Percentiles rank a stretch among this genome's conserved stretches.
Conservation (phyloP, 2,329 filamentous ascomycete genomes). For the Pseudopyrenochaeta lycopersici region DNA sequence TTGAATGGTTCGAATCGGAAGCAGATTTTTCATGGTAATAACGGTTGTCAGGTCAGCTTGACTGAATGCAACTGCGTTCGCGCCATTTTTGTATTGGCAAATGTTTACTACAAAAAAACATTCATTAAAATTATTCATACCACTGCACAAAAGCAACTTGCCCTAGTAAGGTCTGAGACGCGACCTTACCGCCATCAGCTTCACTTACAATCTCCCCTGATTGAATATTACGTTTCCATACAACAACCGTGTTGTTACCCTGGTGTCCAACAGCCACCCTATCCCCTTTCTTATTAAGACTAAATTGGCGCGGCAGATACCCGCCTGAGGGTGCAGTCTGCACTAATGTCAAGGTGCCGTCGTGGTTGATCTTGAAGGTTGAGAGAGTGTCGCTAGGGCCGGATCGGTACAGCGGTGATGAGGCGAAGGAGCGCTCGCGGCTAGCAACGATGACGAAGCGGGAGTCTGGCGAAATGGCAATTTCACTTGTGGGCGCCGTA, state of each 20-base stretch:
- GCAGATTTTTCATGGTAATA: no score
- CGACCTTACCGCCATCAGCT: no score
- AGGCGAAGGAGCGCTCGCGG: constrained; percentile 68
- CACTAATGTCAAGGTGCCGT: constrained; percentile 65
- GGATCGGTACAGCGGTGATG: constrained; percentile 55
- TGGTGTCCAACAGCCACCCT: constrained; percentile 74
- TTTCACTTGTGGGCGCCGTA: constrained; percentile 63
- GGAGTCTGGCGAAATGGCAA: constrained; percentile 62
- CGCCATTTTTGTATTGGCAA: no score
- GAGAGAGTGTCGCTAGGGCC: constrained; percentile 67
- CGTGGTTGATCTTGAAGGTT: constrained; percentile 50
- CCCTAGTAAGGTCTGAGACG: no score
- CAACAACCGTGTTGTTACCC: constrained; percentile 65
- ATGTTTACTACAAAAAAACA: no score
- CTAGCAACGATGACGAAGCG: constrained; percentile 74
- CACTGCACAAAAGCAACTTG: no score
- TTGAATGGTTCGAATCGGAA: no score
- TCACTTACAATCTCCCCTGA: constrained; percentile 64
- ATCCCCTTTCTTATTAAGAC: constrained; percentile 70
- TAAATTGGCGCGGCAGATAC: constrained; percentile 71
- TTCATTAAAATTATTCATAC: no score
- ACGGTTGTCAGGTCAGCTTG: no score
- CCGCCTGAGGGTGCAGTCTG: constrained; percentile 72
- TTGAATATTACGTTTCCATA: constrained; percentile 67
- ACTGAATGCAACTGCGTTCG: no score